Evolutionary conservation across 2,329 filamentous ascomycete species (phyloP).

Genomic region (Coleophoma cylindrospora): DNA sequence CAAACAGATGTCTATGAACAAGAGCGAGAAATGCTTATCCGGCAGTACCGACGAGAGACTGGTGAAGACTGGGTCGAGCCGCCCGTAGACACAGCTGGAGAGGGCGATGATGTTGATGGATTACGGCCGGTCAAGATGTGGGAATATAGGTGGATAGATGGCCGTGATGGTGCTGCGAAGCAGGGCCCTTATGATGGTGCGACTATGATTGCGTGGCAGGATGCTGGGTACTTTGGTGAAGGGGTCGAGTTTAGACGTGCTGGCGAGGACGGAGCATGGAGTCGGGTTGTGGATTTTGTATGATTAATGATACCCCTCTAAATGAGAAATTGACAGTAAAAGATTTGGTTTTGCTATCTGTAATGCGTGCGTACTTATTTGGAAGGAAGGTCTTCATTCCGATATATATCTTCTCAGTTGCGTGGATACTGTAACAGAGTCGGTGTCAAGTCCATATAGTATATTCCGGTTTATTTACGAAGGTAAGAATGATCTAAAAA

Average conservation of each 20-base stretch:
- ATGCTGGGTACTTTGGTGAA: conserved; percentile 88
- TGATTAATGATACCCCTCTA: conserved; percentile 5
- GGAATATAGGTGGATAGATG: conserved; percentile 93
- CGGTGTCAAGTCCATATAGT: too few relatives aligned
- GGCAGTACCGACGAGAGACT: conserved; percentile 79
- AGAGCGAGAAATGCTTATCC: conserved; percentile 75
- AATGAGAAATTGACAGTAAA: too few relatives aligned
- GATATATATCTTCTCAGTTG: too few relatives aligned
- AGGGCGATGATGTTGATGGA: conserved; percentile 14
- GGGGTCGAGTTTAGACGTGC: conserved; percentile 73
- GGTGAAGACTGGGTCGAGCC: conserved; percentile 77
- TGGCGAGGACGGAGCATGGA: conserved; percentile 41
- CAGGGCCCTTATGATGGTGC: conserved; percentile 84
- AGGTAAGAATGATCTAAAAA: too few relatives aligned
- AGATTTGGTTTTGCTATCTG: too few relatives aligned
- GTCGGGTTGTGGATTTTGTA: conserved; percentile 27
- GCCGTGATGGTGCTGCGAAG: conserved; percentile 68
- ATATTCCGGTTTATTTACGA: too few relatives aligned
- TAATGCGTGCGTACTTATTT: too few relatives aligned
- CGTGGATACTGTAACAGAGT: too few relatives aligned
- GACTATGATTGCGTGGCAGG: conserved; percentile 88
- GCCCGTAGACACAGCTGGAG: conserved; percentile 27
- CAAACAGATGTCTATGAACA: conserved; percentile 89
- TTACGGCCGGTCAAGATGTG: conserved; percentile 48
- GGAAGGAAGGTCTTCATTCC: too few relatives aligned